Base-by-base conservation (phyloP, 257 asterid species). In the Solanum stenotomum region DNA sequence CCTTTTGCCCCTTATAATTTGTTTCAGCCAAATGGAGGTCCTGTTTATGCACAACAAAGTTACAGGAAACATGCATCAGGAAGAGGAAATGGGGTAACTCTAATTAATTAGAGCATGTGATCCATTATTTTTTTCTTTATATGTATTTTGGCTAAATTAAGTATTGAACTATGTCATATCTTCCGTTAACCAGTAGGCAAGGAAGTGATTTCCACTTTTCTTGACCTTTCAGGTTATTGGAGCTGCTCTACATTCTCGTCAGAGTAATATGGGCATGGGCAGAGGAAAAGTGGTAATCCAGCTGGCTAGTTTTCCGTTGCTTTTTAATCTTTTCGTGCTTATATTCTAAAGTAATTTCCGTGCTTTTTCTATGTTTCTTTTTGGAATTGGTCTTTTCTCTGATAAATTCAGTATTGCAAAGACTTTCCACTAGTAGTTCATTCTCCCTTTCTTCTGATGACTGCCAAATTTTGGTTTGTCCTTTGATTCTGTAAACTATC, bases 21-120 rank as follows among this genome's bases (percentile, higher is more conserved):
- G 63, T 59, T 38, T 85, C 85, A 89, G 91, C 85, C 90, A 79
- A 85, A 85, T 85, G 56, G 85, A 78, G 88, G 86, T 84, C 71
- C 71, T 72, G 25, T 84, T 63, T 83, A 15, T 74, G 76, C 85
- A 35, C 76, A 77, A 49, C 87, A 68, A 61, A 70, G 82, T 85
- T 61, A 52, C 18, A 52, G 82, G 14, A 82, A 85, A 74, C 72
- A 70, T 90, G 88, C 79, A 29, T 65, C 56, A 63, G 89, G 87
- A 90, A 85, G 88, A 77, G 88, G 87, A 81, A 85, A 52, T 65
- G 71, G 18, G 90, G 90, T 89, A 89, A 49, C 15, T 38, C 5
- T 33, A 34, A 52, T 35, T 82, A 49, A 16, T 82, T 82, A 29
- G 42, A 49, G 70, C 70, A 29, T 29, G 85, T 7, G 10, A 11